A percentile compares a stretch with the other conserved stretches of the same genome.
phyloP scores from a whole-genome alignment of 768 basidiomycete genomes.

The Leccinum longicurvipes region DNA sequence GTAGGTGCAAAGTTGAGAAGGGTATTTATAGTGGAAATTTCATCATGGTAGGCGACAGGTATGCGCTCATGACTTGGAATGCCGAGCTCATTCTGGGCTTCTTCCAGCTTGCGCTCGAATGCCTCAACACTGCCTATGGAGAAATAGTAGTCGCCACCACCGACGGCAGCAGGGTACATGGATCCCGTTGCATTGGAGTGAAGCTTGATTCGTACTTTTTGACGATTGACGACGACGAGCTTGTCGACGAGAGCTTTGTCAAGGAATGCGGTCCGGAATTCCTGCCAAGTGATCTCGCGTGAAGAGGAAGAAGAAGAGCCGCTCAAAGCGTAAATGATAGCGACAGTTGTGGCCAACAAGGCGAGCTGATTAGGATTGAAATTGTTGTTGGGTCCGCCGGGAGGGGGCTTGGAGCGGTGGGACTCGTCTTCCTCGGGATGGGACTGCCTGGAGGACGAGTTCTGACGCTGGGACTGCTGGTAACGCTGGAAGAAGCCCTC shows the following conservation, averaged over 20 bases:
- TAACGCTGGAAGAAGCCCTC: constrained; percentile 80
- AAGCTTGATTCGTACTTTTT: constrained; percentile 86
- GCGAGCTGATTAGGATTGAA: constrained; percentile 58
- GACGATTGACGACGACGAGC: constrained; percentile 87
- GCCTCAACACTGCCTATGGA: constrained; percentile 97
- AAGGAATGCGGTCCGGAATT: constrained; percentile 95
- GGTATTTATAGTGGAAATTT: constrained; percentile 80
- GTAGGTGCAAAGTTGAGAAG: constrained; percentile 94
- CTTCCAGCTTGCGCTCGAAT: constrained; percentile 93
- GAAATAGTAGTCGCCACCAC: constrained; percentile 79
- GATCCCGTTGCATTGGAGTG: constrained; percentile 85
- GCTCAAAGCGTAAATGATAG: constrained; percentile 63
- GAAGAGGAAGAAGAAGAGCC: constrained; percentile 45
- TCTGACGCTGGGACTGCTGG: constrained; percentile 37
- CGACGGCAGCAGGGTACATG: constrained; percentile 61
- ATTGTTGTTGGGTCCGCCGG: constrained; percentile 41
- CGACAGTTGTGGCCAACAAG: constrained; percentile 55
- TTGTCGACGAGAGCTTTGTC: constrained; percentile 95
- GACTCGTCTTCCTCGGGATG: constrained; percentile 29
- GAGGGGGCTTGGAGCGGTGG: constrained; percentile 46
- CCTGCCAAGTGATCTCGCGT: constrained; percentile 99
- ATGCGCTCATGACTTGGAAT: constrained; percentile 92
- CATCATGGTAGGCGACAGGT: constrained; percentile 95
- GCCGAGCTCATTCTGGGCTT: constrained; percentile 87
- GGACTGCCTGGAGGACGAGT: constrained; percentile 26